Evolutionary conservation across 179 eudicot genomes (phyloP), one percentile per base, ranked within the genome.

Genomic region (Gypsophila paniculata): DNA sequence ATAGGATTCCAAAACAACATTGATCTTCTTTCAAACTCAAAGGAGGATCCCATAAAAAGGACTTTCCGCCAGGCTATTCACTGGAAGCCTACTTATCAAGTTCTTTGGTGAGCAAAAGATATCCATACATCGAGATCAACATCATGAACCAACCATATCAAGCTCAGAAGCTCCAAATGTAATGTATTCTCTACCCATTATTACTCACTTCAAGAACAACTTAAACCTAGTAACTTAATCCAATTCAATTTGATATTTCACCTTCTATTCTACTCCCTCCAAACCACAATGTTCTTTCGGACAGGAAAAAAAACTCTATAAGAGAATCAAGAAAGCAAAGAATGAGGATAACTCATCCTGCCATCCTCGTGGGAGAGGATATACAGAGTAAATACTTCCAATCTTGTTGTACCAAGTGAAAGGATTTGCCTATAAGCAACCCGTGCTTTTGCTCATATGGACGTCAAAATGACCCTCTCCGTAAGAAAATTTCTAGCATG

Each of bases 71-170:
- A n/a, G 5, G n/a, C 22, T 18, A n/a, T n/a, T 10, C 59, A 54
- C 0, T 4, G 23, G 2, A 54, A 0, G 9, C 59, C 21, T 12
- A 54, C 23, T 18, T n/a, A 54, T 54, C 21, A 54, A 3, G 59
- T n/a, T 18, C 23, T 54, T 54, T 8, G 6, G 22, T 54, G 5
- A n/a, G 59, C 59, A 54, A 54, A 19, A 46, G 59, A 54, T 15
- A 17, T 54, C 21, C 22, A 17, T 54, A 54, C 52, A 46, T 46
- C 17, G 52, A 4, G 10, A 46, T 9, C 3, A 10, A 9, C 9
- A 0, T 9, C 52, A 54, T 54, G 23, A 54, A 54, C 59, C 59
- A 54, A n/a, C 59, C 59, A 54, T 54, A 54, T 54, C 59, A 54
- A 54, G 19, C 23, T 8, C 0, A 6, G 46, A 42, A 42, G 8